Evolutionary conservation across 805 yeast species (phyloP), one percentile per base, ranked within the genome.

Genomic region (Lachancea kluyveri): DNA sequence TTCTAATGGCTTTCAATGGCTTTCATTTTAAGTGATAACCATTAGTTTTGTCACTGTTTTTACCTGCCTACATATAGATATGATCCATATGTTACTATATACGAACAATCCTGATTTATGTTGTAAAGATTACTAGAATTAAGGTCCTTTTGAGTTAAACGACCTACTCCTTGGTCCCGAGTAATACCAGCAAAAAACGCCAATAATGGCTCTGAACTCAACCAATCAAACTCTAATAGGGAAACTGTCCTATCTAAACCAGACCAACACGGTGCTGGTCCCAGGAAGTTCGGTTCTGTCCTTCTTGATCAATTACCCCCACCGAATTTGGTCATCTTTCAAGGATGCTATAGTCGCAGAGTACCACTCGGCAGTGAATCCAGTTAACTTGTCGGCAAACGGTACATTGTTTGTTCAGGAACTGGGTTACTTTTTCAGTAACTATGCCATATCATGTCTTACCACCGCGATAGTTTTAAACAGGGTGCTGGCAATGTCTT

Each of bases 401-500:
- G 19, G 25, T 9, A 11, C 33, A 7, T 16, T 39, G 15, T 24
- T 36, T 21, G 22, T 41, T 38, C 13, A 27, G 30, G 32, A 37
- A 6, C 43, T 68, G 30, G 58, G 64, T 16, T 73, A 70, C 42
- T 63, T 73, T 39, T 50, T 68, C 10, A 65, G 74, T 8, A 68
- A 69, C 0, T 73, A 67, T 46, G 71, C 77, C 2, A 51, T 67
- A 16, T 59, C 64, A 17, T 75, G 81, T 51, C 71, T 76, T 67
- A 47, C 70, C 6, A 72, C 76, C 41, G 82, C 79, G 1, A 57
- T 77, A 4, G 43, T 75, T 3, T 55, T 77, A 39, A 77, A 78
- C 51, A 57, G 84, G 41, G 68, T 79, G 4, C 61, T 67, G 13
- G 70, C 72, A 3, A 74, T 77, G 65, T 77, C 82, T 2, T 61